Evolutionary conservation across 1,284 basidiomycete species (phyloP).

Genomic region (Boletus calvinii): DNA sequence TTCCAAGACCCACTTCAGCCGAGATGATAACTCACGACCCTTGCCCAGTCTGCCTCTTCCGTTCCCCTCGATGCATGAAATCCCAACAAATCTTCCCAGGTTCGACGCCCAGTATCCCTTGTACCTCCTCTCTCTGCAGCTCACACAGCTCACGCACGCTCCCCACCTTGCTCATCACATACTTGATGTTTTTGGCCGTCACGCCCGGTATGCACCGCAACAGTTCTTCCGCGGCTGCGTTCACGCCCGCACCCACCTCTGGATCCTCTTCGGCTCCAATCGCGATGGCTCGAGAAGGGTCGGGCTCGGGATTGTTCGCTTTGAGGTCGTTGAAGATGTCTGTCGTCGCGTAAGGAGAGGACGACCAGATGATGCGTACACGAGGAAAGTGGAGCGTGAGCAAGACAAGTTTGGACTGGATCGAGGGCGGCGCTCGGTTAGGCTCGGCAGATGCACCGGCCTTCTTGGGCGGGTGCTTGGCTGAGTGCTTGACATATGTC

Average conservation of each 20-base stretch:
- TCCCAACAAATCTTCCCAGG: slow-evolving; percentile 77
- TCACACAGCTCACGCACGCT: slow-evolving; percentile 79
- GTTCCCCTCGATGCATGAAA: slow-evolving; percentile 78
- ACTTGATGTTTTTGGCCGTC: slow-evolving; percentile 80
- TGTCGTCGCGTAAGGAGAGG: slow-evolving; percentile 89
- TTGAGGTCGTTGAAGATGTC: slow-evolving; percentile 96
- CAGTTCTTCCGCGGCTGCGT: slow-evolving; percentile 74
- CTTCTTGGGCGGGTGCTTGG: slow-evolving; percentile 57
- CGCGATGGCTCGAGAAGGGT: slow-evolving; percentile 69
- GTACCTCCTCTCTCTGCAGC: slow-evolving; percentile 60
- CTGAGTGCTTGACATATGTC: slow-evolving; percentile 55
- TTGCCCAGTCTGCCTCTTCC: slow-evolving; percentile 2
- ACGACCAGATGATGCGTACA: slow-evolving; percentile 94
- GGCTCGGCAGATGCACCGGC: slow-evolving; percentile 41
- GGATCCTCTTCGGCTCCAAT: slow-evolving; percentile 79
- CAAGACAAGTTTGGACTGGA: slow-evolving; percentile 91
- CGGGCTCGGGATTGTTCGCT: slow-evolving; percentile 79
- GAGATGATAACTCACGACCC: slow-evolving; percentile 2
- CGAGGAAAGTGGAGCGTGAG: slow-evolving; percentile 89
- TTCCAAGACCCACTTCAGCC: too few relatives aligned
- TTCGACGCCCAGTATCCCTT: slow-evolving; percentile 79
- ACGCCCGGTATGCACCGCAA: slow-evolving; percentile 76
- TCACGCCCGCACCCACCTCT: slow-evolving; percentile 63
- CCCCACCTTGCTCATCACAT: slow-evolving; percentile 79
- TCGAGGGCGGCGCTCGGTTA: slow-evolving; percentile 43